These are phyloP conservation scores for Globisporangium carolinianum DNA, from an alignment of 352 stramenopile species.

Conservation along the genomic window DNA sequence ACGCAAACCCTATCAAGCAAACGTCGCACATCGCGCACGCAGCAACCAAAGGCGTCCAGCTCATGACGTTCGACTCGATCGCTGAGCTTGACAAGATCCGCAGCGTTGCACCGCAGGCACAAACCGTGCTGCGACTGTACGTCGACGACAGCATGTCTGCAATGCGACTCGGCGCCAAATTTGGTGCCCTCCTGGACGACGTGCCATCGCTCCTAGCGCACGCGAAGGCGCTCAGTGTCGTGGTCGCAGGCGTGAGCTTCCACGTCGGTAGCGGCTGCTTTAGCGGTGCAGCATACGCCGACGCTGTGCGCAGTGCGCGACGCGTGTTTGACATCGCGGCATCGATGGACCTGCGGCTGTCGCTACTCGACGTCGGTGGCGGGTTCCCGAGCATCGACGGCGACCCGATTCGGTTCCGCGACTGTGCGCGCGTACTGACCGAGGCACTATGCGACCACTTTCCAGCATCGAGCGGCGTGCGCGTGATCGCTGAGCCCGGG, in stretches of 20 bases:
- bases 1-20: conserved; percentile 94
- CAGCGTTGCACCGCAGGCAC: conserved; percentile 67
- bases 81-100: conserved; percentile 93
- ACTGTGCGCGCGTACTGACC: conserved; percentile 67
- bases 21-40: conserved; percentile 87
- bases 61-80: conserved; percentile 92
- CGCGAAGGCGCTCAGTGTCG: conserved; percentile 72
- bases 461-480: conserved; percentile 49
- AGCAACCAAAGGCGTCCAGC: conserved; percentile 58
- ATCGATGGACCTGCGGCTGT: conserved; percentile 76
- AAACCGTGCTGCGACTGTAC: conserved; percentile 85
- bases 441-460: conserved; percentile 68
- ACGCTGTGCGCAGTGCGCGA: conserved; percentile 81
- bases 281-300: conserved; percentile 83
- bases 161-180: conserved; percentile 91
- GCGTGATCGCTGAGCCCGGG: conserved; percentile 93
- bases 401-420: conserved; percentile 69
- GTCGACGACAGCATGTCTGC: conserved; percentile 91
- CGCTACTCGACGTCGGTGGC: conserved; percentile 91
- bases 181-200: conserved; percentile 89
- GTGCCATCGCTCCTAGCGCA: conserved; percentile 76
- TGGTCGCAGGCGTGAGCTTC: conserved; percentile 91
- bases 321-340: conserved; percentile 89
- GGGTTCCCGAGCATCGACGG: conserved; percentile 88
- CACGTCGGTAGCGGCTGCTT: conserved; percentile 93